These are phyloP conservation scores for Aspergillus sp. DNA, from an alignment of 2,329 filamentous ascomycete genomes.

Conservation along the genomic window DNA sequence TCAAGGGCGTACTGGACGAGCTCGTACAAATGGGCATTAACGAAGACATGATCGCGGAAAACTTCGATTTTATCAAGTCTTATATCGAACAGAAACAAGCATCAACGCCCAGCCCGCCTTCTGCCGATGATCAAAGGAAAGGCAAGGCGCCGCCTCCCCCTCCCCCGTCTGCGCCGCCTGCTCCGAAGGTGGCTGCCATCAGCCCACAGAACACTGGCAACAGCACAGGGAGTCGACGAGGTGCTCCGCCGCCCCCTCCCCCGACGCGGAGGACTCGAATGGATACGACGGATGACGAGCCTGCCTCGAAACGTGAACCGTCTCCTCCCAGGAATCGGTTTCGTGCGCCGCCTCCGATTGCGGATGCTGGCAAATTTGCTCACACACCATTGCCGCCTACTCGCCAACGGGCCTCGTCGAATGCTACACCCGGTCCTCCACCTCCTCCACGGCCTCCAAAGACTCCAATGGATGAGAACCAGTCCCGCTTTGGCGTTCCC, in stretches of 20 bases:
- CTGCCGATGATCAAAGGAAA: constrained; percentile 52
- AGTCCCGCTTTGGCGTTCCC: constrained; percentile 71
- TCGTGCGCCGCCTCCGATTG: constrained; percentile 80
- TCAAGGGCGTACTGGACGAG: constrained; percentile 63
- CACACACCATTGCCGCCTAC: constrained; percentile 53
- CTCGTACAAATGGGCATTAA: constrained; percentile 67
- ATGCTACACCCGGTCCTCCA: constrained; percentile 60
- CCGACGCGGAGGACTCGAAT: constrained; percentile 50
- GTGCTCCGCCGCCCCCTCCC: constrained; percentile 63
- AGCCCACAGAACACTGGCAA: constrained; percentile 65
- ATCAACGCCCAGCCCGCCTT: constrained; percentile 40
- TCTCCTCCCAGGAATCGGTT: constrained; percentile 73
- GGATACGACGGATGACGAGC: constrained; percentile 56
- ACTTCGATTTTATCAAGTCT: constrained; percentile 68
- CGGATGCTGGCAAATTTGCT: constrained; percentile 86
- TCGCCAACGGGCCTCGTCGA: constrained; percentile 53
- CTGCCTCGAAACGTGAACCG: constrained; percentile 67
- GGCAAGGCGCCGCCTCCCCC: constrained; percentile 63
- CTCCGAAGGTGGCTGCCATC: constrained; percentile 48
- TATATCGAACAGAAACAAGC: constrained; percentile 67
- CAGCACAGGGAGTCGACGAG: constrained; percentile 54
- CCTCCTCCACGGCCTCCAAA: constrained; percentile 71
- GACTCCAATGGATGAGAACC: constrained; percentile 67
- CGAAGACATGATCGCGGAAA: constrained; percentile 67
- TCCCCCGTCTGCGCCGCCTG: constrained; percentile 55